Conservation (phyloP, 78 protist genomes). For the Dictyostelium brefeldianum region DNA sequence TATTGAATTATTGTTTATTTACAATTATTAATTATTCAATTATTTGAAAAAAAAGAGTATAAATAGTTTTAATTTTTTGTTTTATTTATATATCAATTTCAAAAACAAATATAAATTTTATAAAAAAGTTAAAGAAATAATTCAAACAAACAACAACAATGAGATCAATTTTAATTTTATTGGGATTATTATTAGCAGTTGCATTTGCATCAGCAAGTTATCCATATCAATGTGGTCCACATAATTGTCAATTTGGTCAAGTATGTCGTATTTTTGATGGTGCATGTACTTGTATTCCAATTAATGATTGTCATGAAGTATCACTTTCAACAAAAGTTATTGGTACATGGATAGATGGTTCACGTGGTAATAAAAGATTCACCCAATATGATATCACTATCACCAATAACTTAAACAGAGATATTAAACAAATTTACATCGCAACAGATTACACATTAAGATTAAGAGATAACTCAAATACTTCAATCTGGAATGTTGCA, state of each 20-base stretch:
- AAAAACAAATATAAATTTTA: no score
- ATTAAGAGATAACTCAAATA: neutral
- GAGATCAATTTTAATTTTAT: neutral
- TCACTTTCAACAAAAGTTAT: neutral
- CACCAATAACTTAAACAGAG: neutral
- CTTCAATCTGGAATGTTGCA: conserved; percentile 21
- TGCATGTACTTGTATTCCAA: conserved; percentile 16
- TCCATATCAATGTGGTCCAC: conserved; percentile 36
- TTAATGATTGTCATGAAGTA: conserved; percentile 33
- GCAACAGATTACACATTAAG: conserved; percentile 16
- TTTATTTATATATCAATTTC: no score
- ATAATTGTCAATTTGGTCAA: conserved; percentile 4
- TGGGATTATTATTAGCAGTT: neutral
- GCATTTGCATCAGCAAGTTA: conserved; percentile 1
- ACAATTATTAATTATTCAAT: no score
- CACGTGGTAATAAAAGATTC: neutral
- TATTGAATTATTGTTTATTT: no score
- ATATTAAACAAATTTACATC: conserved; percentile 24
- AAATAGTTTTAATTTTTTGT: no score
- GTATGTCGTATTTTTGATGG: neutral
- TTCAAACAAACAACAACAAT: neutral
- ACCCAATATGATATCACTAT: conserved; percentile 34
- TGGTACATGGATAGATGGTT: conserved; percentile 30
- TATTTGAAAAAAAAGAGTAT: no score
- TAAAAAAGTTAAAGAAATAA: no score